Conservation (phyloP, 2,329 filamentous ascomycete genomes). For the Botryosphaeria agaves region DNA sequence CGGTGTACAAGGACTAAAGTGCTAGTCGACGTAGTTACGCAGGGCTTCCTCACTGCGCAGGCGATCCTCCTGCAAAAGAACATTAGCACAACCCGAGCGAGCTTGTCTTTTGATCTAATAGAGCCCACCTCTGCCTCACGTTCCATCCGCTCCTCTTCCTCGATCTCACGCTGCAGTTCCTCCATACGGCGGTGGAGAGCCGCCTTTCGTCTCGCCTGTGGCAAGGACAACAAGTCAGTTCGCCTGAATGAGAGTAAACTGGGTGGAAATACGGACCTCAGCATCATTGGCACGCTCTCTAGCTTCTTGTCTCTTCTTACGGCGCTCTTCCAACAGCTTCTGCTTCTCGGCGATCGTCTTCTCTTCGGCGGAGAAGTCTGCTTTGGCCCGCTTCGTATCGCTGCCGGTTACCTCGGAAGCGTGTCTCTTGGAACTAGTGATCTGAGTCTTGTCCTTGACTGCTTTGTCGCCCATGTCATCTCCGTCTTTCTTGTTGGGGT, state of each 20-base stretch:
- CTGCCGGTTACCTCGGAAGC: no score
- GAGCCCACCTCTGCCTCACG: conserved; percentile 8
- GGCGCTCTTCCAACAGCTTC: background rate
- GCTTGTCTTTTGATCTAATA: no score
- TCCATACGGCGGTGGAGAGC: background rate
- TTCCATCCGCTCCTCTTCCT: conserved; percentile 8
- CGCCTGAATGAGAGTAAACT: background rate
- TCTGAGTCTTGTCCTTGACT: no score
- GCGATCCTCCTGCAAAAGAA: no score
- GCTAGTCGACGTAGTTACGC: no score
- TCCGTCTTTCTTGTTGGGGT: no score
- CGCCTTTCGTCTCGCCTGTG: background rate
- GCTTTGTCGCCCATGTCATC: no score
- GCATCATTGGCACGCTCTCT: background rate
- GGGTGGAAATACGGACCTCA: background rate
- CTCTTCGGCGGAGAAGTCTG: background rate
- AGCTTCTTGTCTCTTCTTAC: background rate
- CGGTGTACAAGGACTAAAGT: no score
- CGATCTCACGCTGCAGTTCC: conserved; percentile 4
- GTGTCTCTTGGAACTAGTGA: no score
- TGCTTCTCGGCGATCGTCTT: conserved; percentile 7
- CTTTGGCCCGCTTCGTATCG: no score
- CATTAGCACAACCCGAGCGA: no score
- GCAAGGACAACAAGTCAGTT: background rate
- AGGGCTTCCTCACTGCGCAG: no score